Evolutionary conservation across 768 basidiomycete species (phyloP), one percentile per base, ranked within the genome.

Genomic region (Kwoniella dendrophila): DNA sequence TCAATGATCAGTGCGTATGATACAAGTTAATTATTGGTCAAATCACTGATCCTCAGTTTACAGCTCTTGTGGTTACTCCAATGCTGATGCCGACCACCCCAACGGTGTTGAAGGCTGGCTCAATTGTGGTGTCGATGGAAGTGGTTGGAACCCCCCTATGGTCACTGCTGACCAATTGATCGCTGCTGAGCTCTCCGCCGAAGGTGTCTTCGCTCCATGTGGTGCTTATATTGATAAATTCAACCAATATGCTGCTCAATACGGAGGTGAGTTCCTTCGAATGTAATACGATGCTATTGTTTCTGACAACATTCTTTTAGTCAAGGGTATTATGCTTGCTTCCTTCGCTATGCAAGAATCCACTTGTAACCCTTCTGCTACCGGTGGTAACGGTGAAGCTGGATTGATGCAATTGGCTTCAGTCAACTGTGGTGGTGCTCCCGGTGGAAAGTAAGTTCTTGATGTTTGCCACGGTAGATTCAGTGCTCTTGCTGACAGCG

Each of bases 301-400:
- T 33, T 49, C 49, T n/a, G n/a, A 20, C 44, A 67, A 83, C 92
- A 30, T 88, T 32, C 10, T 7, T 29, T 16, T 41, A 60, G 52
- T 62, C 26, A 62, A 62, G 41, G 60, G 60, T 27, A 90, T 92
- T 74, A 80, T 94, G 66, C 78, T 94, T 36, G 92, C 91, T 1
- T 84, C 90, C 0, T 88, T 95, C 67, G 90, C 91, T 32, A 88
- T 95, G 87, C 91, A 94, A 76, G 93, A 95, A 76, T 86, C 85
- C 32, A 81, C 81, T 38, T 95, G 92, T 82, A 86, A 88, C 67
- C 83, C 86, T 1, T 60, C 79, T 16, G 84, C 84, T 5, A 82
- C 86, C 45, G 91, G 91, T 53, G 87, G 87, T 16, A 89, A 82
- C 22, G 89, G 90, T 44, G 91, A 92, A 77, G 87, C 90, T 71